Base-by-base conservation (phyloP, 352 stramenopile genomes). In the Phytophthora tubulina region DNA sequence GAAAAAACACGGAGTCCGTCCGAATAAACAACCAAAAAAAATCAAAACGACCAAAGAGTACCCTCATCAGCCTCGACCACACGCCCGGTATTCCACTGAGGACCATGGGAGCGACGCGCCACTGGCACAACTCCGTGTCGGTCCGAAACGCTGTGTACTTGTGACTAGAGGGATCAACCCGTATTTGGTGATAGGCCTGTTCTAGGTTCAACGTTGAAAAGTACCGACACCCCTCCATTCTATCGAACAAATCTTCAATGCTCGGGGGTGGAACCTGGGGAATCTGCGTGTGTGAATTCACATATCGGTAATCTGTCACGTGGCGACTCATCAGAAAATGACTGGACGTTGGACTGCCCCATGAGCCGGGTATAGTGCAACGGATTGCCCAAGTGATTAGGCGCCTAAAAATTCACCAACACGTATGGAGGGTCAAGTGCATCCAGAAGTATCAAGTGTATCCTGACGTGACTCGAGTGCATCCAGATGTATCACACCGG, bases 71-170 rank as follows among this genome's bases (percentile, higher is more conserved):
- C 0, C 72, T 56, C 0, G 76, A 82, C 76, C 73, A 87, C 4
- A 75, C 63, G n/a, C 80, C 74, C 0, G 76, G 74, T 69, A 85
- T 85, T 11, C 76, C 75, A 7, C 27, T 39, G 0, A 87, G 4
- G 14, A 74, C 72, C 70, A 87, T 87, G 0, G 71, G 76, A 9
- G 63, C 77, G 3, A 83, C 71, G 36, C 63, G 75, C 73, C 76
- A 87, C 15, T 87, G 68, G 45, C 81, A 80, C 2, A 60, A 82
- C 42, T 86, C 73, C 0, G 57, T 46, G 35, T 76, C 35, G 8
- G 65, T 75, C 1, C 76, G 55, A 31, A 84, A 84, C 3, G 79
- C 70, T 1, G 75, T 82, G 21, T 75, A 85, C 51, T 72, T 49
- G 14, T 35, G 41, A 11, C 30, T 57, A 0, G 6, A 15, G 53